Percentiles rank a stretch among this genome's conserved stretches.
Evolutionary conservation across 1,284 basidiomycete genomes (phyloP).

Genomic region (Sporisorium graminicola): DNA sequence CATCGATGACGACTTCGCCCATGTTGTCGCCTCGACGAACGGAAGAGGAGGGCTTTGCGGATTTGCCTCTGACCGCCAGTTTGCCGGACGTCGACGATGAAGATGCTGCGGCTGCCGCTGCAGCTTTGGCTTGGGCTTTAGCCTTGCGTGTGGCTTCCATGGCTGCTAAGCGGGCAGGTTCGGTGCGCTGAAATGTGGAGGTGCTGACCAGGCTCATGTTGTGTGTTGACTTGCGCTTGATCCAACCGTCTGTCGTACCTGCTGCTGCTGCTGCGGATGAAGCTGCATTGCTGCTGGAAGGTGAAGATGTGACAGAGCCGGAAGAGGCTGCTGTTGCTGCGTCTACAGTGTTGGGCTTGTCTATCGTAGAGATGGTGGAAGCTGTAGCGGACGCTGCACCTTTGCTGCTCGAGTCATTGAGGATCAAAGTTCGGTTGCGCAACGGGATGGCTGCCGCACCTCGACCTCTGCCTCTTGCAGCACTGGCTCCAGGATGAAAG

Average conservation of each 20-base stretch:
- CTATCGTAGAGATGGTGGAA: background rate
- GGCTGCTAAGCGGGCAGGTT: conserved; percentile 59
- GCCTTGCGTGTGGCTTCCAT: conserved; percentile 53
- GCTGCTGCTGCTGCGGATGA: background rate
- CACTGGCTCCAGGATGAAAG: conserved; percentile 2
- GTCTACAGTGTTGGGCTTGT: background rate
- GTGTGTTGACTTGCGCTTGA: conserved; percentile 60
- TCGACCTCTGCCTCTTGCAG: conserved; percentile 31
- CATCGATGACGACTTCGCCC: conserved; percentile 72
- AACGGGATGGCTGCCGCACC: conserved; percentile 24
- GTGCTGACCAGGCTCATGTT: conserved; percentile 65
- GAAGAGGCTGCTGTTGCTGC: background rate
- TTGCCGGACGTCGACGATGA: conserved; percentile 8
- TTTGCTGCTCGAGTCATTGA: conserved; percentile 35
- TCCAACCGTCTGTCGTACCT: conserved; percentile 46
- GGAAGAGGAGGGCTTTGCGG: conserved; percentile 21
- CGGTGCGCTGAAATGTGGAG: conserved; percentile 57
- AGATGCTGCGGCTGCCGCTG: too few relatives aligned
- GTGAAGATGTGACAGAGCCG: background rate
- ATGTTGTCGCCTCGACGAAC: conserved; percentile 62
- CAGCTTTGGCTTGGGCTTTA: conserved; percentile 29
- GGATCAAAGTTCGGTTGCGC: conserved; percentile 49
- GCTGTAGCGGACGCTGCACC: background rate
- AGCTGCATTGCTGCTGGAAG: background rate
- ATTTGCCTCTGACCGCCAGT: conserved; percentile 4